These are phyloP conservation scores for Cladosporium sp. DNA, from an alignment of 2,329 filamentous ascomycete genomes.

Conservation along the genomic window DNA sequence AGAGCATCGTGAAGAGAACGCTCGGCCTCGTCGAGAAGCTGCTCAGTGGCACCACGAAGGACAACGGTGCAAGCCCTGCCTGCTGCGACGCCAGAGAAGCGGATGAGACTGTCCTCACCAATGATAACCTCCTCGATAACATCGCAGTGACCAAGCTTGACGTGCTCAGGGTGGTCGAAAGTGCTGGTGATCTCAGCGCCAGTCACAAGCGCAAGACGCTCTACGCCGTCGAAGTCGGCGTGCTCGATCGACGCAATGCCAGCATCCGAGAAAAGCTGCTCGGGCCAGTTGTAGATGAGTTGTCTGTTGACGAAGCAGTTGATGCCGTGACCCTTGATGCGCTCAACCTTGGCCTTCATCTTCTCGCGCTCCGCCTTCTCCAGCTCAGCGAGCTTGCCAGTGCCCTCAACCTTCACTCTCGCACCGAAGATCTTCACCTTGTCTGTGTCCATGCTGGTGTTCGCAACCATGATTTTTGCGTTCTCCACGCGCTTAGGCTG, in stretches of 20 bases:
- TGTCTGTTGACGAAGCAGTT: constrained; percentile 99
- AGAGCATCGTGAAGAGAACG: constrained; percentile 93
- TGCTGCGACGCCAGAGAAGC: constrained; percentile 93
- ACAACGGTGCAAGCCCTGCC: constrained; percentile 96
- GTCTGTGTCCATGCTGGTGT: constrained; percentile 99
- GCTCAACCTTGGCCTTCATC: constrained; percentile 99
- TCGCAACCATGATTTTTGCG: constrained; percentile 95
- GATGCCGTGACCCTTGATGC: constrained; percentile 97
- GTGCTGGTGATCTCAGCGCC: constrained; percentile 97
- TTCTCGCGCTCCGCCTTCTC: constrained; percentile 98
- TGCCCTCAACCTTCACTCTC: constrained; percentile 92
- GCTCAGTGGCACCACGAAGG: constrained; percentile 91
- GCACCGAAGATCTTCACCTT: constrained; percentile 99
- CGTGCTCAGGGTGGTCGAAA: constrained; percentile 95
- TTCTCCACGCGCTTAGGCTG: constrained; percentile 97
- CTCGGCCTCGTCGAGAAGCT: constrained; percentile 95
- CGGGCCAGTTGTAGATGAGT: constrained; percentile 99
- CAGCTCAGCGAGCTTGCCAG: constrained; percentile 94
- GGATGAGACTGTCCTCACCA: constrained; percentile 95
- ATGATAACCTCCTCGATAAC: constrained; percentile 98
- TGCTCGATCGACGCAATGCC: constrained; percentile 99
- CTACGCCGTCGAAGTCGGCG: constrained; percentile 97
- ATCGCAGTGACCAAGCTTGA: constrained; percentile 94
- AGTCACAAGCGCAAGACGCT: constrained; percentile 90
- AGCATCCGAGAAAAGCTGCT: constrained; percentile 96